phyloP scores from a whole-genome alignment of 768 basidiomycete species.

The Rhizopogon roseolus region DNA sequence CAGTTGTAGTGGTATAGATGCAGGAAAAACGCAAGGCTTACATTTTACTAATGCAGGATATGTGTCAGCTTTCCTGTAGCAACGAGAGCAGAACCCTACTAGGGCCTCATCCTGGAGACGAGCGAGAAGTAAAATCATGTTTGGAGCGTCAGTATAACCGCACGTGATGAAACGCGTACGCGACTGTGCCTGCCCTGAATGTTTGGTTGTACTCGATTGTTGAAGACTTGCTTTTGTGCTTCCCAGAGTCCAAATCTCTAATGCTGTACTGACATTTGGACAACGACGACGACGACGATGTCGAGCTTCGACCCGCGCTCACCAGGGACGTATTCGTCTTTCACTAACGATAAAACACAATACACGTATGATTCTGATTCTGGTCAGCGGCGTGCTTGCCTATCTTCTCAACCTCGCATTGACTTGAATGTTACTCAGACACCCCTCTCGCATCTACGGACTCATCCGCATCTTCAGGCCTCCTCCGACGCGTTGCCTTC shows the following conservation, averaged over 20 bases:
- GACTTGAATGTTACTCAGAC: constrained; percentile 25
- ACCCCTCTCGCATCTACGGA: constrained; percentile 45
- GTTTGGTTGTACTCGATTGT: constrained; percentile 15
- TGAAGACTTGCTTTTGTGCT: constrained; percentile 32
- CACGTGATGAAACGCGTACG: constrained; percentile 35
- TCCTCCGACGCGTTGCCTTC: constrained; percentile 7
- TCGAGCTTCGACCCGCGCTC: constrained; percentile 48
- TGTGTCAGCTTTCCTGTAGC: too few species aligned
- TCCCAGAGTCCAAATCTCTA: constrained; percentile 10
- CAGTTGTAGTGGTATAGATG: too few species aligned
- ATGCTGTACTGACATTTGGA: neutral
- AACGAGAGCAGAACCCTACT: too few species aligned
- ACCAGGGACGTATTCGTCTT: constrained; percentile 50
- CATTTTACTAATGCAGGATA: too few species aligned
- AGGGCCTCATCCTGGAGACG: too few species aligned
- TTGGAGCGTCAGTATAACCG: too few species aligned
- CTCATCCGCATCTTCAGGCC: constrained; percentile 1
- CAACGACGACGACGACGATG: neutral
- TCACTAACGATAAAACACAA: constrained; percentile 51
- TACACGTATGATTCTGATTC: constrained; percentile 48
- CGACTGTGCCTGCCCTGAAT: constrained; percentile 37
- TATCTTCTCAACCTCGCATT: neutral
- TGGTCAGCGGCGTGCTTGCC: constrained; percentile 32
- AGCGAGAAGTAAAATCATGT: too few species aligned
- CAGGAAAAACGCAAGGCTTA: too few species aligned